A percentile compares a stretch with the other conserved stretches of the same genome.
Conservation (phyloP, 1,284 basidiomycete genomes). For the Tausonia pullulans region DNA sequence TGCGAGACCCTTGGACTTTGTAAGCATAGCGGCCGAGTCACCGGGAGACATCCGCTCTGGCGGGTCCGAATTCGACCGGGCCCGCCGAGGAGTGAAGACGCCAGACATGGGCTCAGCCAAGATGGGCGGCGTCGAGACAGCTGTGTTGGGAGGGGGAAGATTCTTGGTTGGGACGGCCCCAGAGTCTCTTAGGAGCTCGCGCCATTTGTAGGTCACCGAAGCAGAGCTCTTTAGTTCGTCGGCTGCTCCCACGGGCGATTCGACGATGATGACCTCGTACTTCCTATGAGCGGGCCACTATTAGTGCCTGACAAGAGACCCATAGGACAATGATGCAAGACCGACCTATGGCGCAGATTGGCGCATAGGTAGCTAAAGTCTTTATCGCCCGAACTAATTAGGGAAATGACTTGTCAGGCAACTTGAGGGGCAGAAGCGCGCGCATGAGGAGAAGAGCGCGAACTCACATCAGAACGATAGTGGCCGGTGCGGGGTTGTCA, state of each 20-base stretch:
- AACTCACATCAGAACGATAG: conserved; percentile 10
- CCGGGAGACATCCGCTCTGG: neutral
- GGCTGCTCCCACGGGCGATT: conserved; percentile 2
- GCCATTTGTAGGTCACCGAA: conserved; percentile 2
- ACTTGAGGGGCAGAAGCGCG: neutral
- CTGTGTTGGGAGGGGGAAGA: too few relatives aligned
- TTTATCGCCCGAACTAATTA: conserved; percentile 5
- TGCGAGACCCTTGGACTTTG: too few relatives aligned
- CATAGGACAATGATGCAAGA: neutral
- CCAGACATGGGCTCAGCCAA: too few relatives aligned
- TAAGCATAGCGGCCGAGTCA: too few relatives aligned
- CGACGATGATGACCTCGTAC: conserved; percentile 7
- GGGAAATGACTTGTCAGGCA: neutral
- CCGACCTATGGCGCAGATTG: conserved; percentile 1
- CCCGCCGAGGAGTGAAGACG: conserved; percentile 1
- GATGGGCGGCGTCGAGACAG: too few relatives aligned
- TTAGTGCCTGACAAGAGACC: neutral
- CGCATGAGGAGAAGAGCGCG: neutral
- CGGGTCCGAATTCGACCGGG: conserved; percentile 6
- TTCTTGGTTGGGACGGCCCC: neutral
- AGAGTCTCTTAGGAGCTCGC: conserved; percentile 6
- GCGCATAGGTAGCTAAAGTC: conserved; percentile 12
- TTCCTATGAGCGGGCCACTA: neutral
- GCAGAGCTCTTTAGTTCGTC: conserved; percentile 6
- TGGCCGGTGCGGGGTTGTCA: conserved; percentile 10